phyloP scores from a whole-genome alignment of 2,329 filamentous ascomycete species.

The Exophiala bonariae region DNA sequence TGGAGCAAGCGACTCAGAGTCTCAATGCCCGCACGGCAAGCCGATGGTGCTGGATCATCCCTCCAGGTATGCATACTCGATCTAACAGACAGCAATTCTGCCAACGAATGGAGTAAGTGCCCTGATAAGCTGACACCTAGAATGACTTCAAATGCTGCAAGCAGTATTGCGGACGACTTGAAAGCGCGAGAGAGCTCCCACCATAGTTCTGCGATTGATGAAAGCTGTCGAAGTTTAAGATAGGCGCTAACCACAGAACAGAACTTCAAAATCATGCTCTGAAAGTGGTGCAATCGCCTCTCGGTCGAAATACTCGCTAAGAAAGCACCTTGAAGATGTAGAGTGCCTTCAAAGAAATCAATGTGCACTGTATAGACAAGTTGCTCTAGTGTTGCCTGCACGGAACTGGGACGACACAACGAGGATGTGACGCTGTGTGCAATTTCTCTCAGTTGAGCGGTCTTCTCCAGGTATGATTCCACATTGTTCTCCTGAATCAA shows the following conservation, averaged over 20 bases:
- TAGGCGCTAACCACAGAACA: conserved; percentile 1
- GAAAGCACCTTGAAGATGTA: conserved; percentile 2
- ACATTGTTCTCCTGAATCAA: not conserved
- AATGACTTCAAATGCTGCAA: conserved; percentile 5
- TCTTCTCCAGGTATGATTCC: conserved; percentile 2
- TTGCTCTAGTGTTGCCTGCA: conserved; percentile 3
- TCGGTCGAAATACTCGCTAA: not conserved
- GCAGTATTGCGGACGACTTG: conserved; percentile 3
- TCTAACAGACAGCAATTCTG: conserved; percentile 3
- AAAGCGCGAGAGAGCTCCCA: conserved; percentile 4
- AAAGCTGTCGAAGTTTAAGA: conserved; percentile 4
- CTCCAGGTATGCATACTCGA: conserved; percentile 1
- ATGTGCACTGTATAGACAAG: conserved; percentile 2
- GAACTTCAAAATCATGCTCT: conserved; percentile 2
- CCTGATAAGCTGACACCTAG: not conserved
- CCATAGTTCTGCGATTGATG: not conserved
- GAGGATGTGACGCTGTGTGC: conserved; percentile 1
- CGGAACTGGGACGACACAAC: conserved; percentile 2
- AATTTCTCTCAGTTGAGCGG: conserved; percentile 2
- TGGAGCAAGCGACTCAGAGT: conserved; percentile 2
- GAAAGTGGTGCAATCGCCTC: conserved; percentile 2
- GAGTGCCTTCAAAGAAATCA: conserved; percentile 2
- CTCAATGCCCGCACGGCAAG: conserved; percentile 1
- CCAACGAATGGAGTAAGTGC: not conserved
- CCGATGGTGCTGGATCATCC: conserved; percentile 1